Percentiles rank a stretch among this genome's conserved stretches.
Conservation (phyloP, 1,284 basidiomycete genomes). For the Austroboletus niveus region DNA sequence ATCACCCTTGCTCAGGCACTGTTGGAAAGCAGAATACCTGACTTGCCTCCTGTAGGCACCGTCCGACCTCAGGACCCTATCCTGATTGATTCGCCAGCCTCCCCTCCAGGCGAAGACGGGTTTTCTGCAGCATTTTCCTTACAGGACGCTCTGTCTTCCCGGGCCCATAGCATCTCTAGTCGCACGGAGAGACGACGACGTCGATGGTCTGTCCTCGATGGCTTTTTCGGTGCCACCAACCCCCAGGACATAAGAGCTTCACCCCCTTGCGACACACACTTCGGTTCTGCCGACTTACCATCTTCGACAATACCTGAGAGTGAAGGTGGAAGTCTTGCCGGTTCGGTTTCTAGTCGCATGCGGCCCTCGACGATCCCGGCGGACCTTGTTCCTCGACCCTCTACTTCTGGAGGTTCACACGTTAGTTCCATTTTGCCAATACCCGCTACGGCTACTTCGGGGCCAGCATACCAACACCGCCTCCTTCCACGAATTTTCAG, state of each 20-base stretch:
- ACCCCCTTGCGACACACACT: constrained; percentile 18
- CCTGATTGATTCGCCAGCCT: constrained; percentile 46
- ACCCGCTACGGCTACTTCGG: constrained; percentile 32
- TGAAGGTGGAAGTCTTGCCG: constrained; percentile 21
- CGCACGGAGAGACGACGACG: constrained; percentile 28
- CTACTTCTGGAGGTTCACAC: constrained; percentile 20
- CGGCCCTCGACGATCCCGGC: constrained; percentile 10
- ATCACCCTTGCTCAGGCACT: constrained; percentile 72
- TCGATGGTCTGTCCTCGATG: constrained; percentile 49
- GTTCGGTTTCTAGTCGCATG: constrained; percentile 25
- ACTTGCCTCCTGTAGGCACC: constrained; percentile 68
- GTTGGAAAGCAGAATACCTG: constrained; percentile 72
- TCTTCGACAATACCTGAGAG: constrained; percentile 14
- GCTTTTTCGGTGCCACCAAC: constrained; percentile 35
- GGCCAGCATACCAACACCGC: constrained; percentile 47
- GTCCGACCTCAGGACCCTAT: constrained; percentile 65
- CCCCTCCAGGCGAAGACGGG: constrained; percentile 40
- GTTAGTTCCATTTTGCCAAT: constrained; percentile 23
- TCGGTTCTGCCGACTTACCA: constrained; percentile 15
- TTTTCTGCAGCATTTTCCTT: constrained; percentile 47
- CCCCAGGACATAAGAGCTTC: constrained; percentile 29
- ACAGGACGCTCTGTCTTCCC: constrained; percentile 42
- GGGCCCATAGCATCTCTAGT: constrained; percentile 28
- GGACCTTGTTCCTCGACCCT: constrained; percentile 18
- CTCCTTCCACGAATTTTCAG: constrained; percentile 71